Conservation (phyloP, 345 rosid genomes). For the Streptanthus diversifolius region DNA sequence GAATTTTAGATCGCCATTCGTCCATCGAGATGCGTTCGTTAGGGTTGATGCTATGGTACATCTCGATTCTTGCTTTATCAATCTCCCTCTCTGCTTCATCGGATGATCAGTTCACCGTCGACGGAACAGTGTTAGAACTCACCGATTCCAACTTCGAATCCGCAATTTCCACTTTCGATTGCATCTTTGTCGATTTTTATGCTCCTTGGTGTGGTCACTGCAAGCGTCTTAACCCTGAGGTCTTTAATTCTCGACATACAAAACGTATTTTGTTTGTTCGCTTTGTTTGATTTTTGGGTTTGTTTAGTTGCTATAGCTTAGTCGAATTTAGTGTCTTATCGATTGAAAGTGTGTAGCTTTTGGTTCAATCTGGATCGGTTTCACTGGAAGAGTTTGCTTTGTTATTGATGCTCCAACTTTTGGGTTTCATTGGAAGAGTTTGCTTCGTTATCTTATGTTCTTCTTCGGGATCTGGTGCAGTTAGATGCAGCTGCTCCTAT, state of each 20-base stretch:
- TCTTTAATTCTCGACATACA: background rate
- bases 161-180: constrained; percentile 69
- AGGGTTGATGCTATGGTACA: constrained; percentile 5
- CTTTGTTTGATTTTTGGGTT: background rate
- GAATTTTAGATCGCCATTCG: background rate
- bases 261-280: background rate
- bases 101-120: constrained; percentile 39
- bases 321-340: background rate
- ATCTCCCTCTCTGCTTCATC: constrained; percentile 19
- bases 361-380: too few relatives aligned
- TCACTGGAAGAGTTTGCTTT: too few relatives aligned
- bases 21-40: constrained; percentile 27
- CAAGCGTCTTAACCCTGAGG: constrained; percentile 93
- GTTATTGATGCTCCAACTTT: too few relatives aligned
- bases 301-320: background rate
- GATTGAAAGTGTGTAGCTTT: background rate
- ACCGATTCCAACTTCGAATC: constrained; percentile 82
- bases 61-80: constrained; percentile 17
- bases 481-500: constrained; percentile 85
- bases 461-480: constrained; percentile 35
- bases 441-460: background rate
- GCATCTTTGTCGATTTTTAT: constrained; percentile 79
- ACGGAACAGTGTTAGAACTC: constrained; percentile 73
- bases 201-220: constrained; percentile 99
- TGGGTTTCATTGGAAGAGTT: background rate